Percentiles rank a stretch among this genome's conserved stretches.
Conservation (phyloP, 139 green algal species). For the Micractinium conductrix region DNA sequence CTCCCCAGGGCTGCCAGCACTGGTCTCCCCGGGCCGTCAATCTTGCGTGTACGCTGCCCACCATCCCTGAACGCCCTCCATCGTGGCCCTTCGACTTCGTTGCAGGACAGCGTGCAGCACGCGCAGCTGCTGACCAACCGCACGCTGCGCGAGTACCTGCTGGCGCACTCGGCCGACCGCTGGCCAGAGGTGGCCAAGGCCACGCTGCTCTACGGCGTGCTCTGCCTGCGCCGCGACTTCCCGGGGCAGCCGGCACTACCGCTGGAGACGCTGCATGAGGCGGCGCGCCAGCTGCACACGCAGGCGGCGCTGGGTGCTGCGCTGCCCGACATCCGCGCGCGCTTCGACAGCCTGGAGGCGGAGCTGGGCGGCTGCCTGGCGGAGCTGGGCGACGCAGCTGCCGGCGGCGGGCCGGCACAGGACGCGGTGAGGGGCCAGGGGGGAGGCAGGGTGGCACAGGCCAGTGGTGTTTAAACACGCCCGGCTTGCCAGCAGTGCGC, state of each 20-base stretch:
- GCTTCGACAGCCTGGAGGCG: conserved; percentile 22
- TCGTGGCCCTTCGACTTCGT: no score
- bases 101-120: conserved; percentile 26
- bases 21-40: no score
- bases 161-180: conserved; percentile 9
- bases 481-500: no score
- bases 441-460: no score
- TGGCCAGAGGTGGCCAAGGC: conserved; percentile 32
- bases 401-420: no score
- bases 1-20: no score
- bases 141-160: conserved; percentile 30
- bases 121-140: conserved; percentile 33
- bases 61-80: no score
- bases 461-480: no score
- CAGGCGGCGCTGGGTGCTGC: conserved; percentile 20
- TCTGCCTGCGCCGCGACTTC: conserved; percentile 31
- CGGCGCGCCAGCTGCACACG: background rate
- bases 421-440: no score
- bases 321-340: conserved; percentile 24
- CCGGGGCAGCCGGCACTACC: conserved; percentile 1
- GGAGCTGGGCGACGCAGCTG: background rate
- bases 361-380: conserved; percentile 27
- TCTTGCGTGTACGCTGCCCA: no score
- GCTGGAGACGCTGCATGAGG: background rate
- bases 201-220: conserved; percentile 30